Percentiles rank a stretch among this genome's conserved stretches.
Conservation (phyloP, 805 yeast genomes). For the Zygosaccharomyces bailii region DNA sequence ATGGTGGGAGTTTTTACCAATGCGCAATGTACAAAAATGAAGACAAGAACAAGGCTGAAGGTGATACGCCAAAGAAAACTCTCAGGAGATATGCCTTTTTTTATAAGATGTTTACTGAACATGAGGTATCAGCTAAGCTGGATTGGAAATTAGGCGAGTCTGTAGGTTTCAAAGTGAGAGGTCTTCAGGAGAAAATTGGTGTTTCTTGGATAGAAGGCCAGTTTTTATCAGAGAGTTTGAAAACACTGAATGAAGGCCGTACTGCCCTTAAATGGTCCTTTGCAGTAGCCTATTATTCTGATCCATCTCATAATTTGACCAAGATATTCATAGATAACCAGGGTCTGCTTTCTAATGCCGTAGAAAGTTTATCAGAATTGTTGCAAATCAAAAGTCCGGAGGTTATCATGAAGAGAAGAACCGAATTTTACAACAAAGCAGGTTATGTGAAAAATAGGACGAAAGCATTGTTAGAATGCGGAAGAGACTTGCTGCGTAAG, state of each 20-base stretch:
- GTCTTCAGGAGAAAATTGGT: conserved; percentile 59
- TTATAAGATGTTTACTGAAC: conserved; percentile 69
- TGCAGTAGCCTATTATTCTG: conserved; percentile 69
- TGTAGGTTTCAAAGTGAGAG: conserved; percentile 60
- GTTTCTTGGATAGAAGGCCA: conserved; percentile 87
- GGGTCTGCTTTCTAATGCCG: conserved; percentile 56
- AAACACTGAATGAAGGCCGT: conserved; percentile 62
- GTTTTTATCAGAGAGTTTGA: conserved; percentile 71
- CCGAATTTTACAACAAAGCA: conserved; percentile 39
- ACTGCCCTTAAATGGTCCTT: conserved; percentile 87
- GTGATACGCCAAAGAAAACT: conserved; percentile 38
- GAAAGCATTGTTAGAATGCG: conserved; percentile 38
- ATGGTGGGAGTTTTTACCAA: conserved; percentile 59
- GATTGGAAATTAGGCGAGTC: conserved; percentile 62
- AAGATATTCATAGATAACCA: conserved; percentile 70
- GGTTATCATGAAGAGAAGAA: conserved; percentile 35
- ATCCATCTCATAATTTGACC: conserved; percentile 47
- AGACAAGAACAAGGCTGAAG: conserved; percentile 18
- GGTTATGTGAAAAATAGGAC: conserved; percentile 38
- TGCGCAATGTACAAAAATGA: conserved; percentile 60
- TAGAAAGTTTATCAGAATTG: conserved; percentile 63
- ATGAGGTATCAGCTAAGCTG: conserved; percentile 69
- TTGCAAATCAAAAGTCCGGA: conserved; percentile 44
- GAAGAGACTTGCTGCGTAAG: conserved; percentile 35
- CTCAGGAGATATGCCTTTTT: conserved; percentile 67